A percentile compares a stretch with the other conserved stretches of the same genome.
These are phyloP conservation scores for Hypericum androsaemum DNA, from an alignment of 345 rosid genomes.

Conservation along the genomic window DNA sequence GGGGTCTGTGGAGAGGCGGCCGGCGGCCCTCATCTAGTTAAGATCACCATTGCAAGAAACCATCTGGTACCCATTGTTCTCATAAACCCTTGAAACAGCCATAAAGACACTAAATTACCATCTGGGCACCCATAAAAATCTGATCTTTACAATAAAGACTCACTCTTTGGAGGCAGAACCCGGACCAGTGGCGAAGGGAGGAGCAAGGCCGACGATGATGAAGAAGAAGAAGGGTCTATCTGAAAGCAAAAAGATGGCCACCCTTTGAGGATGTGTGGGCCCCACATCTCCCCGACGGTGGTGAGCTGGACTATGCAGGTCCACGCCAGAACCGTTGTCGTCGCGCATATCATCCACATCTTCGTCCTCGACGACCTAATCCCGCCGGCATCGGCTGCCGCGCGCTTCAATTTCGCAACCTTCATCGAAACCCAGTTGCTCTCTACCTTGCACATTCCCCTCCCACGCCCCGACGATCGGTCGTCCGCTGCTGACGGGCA, in stretches of 20 bases:
- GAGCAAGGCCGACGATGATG: constrained; percentile 28
- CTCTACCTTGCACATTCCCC: no score
- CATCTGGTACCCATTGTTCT: constrained; percentile 90
- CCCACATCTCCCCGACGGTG: constrained; percentile 93
- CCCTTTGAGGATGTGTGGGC: constrained; percentile 71
- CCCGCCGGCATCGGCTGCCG: constrained; percentile 89
- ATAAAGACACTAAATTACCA: not conserved
- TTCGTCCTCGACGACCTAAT: constrained; percentile 80
- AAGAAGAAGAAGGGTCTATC: constrained; percentile 30
- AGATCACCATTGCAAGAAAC: constrained; percentile 93
- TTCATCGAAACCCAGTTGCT: no score
- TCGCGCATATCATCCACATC: no score
- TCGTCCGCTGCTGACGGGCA: no score
- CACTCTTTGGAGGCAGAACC: constrained; percentile 73
- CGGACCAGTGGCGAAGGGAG: constrained; percentile 35
- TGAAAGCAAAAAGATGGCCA: constrained; percentile 74
- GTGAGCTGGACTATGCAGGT: no score
- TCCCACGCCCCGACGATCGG: no score
- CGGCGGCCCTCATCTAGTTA: constrained; percentile 90
- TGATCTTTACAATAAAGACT: constrained; percentile 14
- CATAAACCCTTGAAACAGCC: constrained; percentile 63
- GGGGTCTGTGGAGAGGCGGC: no score
- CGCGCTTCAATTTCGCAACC: constrained; percentile 88
- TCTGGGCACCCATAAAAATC: not conserved
- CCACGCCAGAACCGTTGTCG: no score